phyloP scores from a whole-genome alignment of 2,329 filamentous ascomycete species.

The Trichoderma sp. region DNA sequence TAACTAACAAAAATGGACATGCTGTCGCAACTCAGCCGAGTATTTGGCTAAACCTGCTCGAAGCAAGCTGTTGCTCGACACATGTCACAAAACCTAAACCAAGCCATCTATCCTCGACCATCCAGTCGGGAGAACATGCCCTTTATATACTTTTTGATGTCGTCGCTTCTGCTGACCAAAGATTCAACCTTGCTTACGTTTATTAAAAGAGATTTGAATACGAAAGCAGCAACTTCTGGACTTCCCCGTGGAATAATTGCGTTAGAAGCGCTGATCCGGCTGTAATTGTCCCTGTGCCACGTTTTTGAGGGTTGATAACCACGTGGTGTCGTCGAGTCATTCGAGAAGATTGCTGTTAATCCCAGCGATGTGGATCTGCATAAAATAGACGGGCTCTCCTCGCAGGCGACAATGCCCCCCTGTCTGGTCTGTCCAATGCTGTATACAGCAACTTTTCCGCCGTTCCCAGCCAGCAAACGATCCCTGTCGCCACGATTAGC shows the following conservation, averaged over 20 bases:
- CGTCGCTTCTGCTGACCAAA: neutral
- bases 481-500: conserved; percentile 1
- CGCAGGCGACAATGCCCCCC: neutral
- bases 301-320: neutral
- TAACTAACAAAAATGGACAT: neutral
- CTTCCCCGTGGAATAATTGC: neutral
- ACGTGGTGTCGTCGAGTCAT: neutral
- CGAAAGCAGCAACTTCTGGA: neutral
- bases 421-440: neutral
- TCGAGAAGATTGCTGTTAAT: neutral
- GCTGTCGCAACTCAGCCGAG: neutral
- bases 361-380: neutral
- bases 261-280: neutral
- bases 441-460: neutral
- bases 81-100: neutral
- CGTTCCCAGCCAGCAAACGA: neutral
- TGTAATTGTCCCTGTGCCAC: neutral
- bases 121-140: neutral
- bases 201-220: neutral
- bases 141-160: neutral
- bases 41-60: neutral
- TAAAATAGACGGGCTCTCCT: neutral
- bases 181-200: neutral
- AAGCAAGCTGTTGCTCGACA: neutral
- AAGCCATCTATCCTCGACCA: neutral